Evolutionary conservation across 2,329 filamentous ascomycete genomes (phyloP), one percentile per base, ranked within the genome.

Genomic region (Hymenoscyphus linearis): DNA sequence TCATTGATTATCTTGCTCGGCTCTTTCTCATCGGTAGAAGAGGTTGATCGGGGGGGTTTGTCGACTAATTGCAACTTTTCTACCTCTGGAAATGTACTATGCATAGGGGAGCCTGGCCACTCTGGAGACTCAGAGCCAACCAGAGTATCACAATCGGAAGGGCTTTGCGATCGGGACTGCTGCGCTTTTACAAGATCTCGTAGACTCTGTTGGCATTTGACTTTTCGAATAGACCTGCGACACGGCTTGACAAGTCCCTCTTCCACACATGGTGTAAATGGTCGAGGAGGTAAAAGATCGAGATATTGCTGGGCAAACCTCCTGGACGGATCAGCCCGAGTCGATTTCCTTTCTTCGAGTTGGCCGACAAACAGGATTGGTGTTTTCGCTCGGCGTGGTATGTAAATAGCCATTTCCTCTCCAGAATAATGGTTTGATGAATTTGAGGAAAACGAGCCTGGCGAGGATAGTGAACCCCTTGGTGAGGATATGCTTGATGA

Each of bases 131-230:
- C 64, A 5, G 64, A 66, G 12, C 65, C 67, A 7, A 67, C 55
- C 7, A 69, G 64, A 16, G 69, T 69, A 3, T 68, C 67, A 13
- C 59, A 62, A 34, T 65, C 63, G 1, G 64, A 66, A 52, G 57
- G 26, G 35, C 22, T 50, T 22, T 16, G 40, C 13, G 18, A 18
- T 52, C 56, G 50, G 47, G 57, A 59, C 18, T 69, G 64, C 16
- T 69, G 65, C 25, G 64, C 62, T 52, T 65, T 66, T 22, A 68
- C 63, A 0, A 70, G 50, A 55, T 69, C 68, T 34, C 70, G 62
- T 35, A 72, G 62, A 65, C 67, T 68, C 6, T 66, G 52, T 54
- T 71, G 70, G 12, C 67, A 69, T 62, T 72, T 70, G 47, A 71
- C 67, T 57, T 70, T 72, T 18, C 70, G 60, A 5, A 72, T 57